Evolutionary conservation across 495 filamentous ascomycete genomes (phyloP).

Genomic region (Hyphodiscus hymeniophilus): DNA sequence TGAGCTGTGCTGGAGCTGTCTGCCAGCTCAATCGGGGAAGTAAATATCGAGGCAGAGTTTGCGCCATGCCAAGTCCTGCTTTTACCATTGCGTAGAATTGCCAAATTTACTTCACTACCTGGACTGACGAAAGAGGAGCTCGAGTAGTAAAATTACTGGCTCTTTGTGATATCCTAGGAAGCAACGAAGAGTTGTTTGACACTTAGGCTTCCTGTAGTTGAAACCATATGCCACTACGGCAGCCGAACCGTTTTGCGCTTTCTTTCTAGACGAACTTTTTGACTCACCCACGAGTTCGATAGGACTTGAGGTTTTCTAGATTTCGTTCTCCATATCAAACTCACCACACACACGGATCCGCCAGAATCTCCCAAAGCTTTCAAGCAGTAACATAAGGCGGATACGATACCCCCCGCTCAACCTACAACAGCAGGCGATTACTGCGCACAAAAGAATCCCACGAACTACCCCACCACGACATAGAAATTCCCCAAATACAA

Average conservation of each 20-base stretch:
- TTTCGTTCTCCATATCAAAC: too few species aligned
- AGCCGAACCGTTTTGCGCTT: too few species aligned
- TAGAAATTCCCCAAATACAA: slow-evolving; percentile 2
- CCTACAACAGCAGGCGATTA: background rate
- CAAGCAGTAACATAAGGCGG: too few species aligned
- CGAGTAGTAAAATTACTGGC: too few species aligned
- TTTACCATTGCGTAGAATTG: slow-evolving; percentile 24
- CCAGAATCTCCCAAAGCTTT: background rate
- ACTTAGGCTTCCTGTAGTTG: too few species aligned
- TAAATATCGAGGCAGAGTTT: slow-evolving; percentile 40
- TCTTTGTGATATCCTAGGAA: too few species aligned
- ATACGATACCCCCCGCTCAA: too few species aligned
- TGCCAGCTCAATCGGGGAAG: slow-evolving; percentile 48
- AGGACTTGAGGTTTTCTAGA: too few species aligned
- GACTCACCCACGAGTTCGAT: background rate
- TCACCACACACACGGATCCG: background rate
- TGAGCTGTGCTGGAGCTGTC: slow-evolving; percentile 20
- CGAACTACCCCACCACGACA: slow-evolving; percentile 12
- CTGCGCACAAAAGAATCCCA: background rate
- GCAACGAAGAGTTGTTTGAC: too few species aligned
- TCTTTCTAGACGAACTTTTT: background rate
- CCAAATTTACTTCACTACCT: too few species aligned
- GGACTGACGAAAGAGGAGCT: too few species aligned
- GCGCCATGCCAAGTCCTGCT: slow-evolving; percentile 17
- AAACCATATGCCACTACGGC: too few species aligned